phyloP scores from a whole-genome alignment of 345 rosid genomes.

The Eucalyptus pauciflora region DNA sequence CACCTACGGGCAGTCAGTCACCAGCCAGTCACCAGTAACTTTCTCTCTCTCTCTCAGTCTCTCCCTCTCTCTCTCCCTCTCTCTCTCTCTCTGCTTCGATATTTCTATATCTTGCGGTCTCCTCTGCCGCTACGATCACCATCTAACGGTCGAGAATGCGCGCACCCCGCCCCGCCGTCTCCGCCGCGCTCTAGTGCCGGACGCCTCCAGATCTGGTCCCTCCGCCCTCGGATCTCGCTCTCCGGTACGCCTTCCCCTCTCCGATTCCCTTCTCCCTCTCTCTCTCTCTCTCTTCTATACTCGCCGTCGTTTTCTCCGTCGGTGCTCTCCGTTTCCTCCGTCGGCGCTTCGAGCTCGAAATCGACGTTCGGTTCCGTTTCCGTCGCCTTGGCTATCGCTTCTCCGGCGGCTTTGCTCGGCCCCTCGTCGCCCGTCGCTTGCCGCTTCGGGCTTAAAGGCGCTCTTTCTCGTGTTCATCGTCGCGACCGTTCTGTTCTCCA shows the following conservation, averaged over 20 bases:
- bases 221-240: constrained; percentile 22
- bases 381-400: not conserved
- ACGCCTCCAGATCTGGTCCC: constrained; percentile 31
- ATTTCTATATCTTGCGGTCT: constrained; percentile 16
- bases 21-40: not conserved
- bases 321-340: not conserved
- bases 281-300: not conserved
- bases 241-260: constrained; percentile 11
- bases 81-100: not conserved
- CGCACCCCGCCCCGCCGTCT: constrained; percentile 5
- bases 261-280: not conserved
- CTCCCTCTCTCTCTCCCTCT: not conserved
- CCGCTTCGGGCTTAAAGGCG: not conserved
- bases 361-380: not conserved
- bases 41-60: not conserved
- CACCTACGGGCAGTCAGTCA: constrained; percentile 6
- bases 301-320: not conserved
- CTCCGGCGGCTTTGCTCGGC: not conserved
- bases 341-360: not conserved
- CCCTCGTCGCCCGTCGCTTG: not conserved
- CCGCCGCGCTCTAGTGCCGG: constrained; percentile 18
- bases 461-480: not conserved
- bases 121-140: constrained; percentile 22
- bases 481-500: not conserved
- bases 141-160: constrained; percentile 56